phyloP scores from a whole-genome alignment of 495 filamentous ascomycete species.

The Delitschia confertaspora region DNA sequence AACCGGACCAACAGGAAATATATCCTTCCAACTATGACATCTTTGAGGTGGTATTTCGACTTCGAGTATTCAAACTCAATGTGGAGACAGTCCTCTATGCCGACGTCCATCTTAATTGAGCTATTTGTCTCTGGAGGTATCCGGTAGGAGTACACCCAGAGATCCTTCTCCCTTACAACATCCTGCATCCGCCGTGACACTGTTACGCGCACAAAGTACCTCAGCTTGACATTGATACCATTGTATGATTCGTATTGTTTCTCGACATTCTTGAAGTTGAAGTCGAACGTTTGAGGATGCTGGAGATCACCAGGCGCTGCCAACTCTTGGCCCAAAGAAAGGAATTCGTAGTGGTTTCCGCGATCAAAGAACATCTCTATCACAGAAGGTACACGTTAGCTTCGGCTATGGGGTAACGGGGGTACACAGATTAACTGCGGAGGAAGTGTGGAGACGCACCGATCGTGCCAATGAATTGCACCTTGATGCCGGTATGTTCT shows the following conservation, averaged over 20 bases:
- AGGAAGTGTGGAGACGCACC: slow-evolving; percentile 43
- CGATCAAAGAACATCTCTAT: slow-evolving; percentile 98
- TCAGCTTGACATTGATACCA: slow-evolving; percentile 97
- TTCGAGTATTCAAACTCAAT: slow-evolving; percentile 99
- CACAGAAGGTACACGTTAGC: background rate
- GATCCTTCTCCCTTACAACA: slow-evolving; percentile 96
- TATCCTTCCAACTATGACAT: slow-evolving; percentile 97
- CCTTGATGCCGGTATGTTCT: slow-evolving; percentile 98
- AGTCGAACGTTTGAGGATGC: slow-evolving; percentile 96
- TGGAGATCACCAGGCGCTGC: slow-evolving; percentile 94
- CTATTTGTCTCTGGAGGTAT: slow-evolving; percentile 97
- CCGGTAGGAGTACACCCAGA: slow-evolving; percentile 98
- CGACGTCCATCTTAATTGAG: slow-evolving; percentile 99
- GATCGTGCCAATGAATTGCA: slow-evolving; percentile 99
- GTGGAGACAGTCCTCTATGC: slow-evolving; percentile 97
- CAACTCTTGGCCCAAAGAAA: slow-evolving; percentile 90
- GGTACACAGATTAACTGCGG: slow-evolving; percentile 89
- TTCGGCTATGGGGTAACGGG: slow-evolving; percentile 39
- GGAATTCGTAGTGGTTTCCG: slow-evolving; percentile 98
- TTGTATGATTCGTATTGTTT: slow-evolving; percentile 99
- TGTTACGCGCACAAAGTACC: slow-evolving; percentile 96
- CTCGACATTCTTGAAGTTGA: slow-evolving; percentile 99
- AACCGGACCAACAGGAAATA: slow-evolving; percentile 96
- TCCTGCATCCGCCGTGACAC: slow-evolving; percentile 95
- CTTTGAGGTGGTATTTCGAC: slow-evolving; percentile 97